These are phyloP conservation scores for Xylariaceae sp. DNA, from an alignment of 2,329 filamentous ascomycete species.

Conservation along the genomic window DNA sequence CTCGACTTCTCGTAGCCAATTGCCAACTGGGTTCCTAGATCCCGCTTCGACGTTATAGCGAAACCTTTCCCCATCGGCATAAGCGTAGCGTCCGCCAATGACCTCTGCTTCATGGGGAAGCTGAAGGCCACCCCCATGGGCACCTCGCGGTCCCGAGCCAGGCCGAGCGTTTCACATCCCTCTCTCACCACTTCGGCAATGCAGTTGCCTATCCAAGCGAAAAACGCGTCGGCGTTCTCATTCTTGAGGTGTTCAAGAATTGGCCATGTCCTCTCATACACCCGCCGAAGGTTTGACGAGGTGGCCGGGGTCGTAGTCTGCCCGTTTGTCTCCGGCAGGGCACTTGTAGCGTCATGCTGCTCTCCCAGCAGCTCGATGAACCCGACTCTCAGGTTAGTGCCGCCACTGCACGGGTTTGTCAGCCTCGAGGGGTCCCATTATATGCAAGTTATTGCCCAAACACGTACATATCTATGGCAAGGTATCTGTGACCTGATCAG, in stretches of 20 bases:
- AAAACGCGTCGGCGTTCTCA: slow-evolving; percentile 67
- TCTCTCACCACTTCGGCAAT: slow-evolving; percentile 65
- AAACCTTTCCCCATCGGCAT: slow-evolving; percentile 65
- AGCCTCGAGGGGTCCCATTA: no score
- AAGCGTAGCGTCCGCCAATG: slow-evolving; percentile 53
- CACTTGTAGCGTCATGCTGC: slow-evolving; percentile 11
- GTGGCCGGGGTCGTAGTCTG: slow-evolving; percentile 5
- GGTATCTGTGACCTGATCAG: slow-evolving; percentile 26
- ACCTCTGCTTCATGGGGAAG: slow-evolving; percentile 61
- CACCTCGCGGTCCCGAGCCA: slow-evolving; percentile 39
- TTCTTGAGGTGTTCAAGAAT: slow-evolving; percentile 67
- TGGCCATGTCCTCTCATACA: slow-evolving; percentile 64
- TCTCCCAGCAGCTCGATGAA: slow-evolving; percentile 53
- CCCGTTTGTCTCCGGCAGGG: slow-evolving; percentile 6
- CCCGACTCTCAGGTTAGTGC: slow-evolving; percentile 61
- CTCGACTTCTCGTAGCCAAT: slow-evolving; percentile 50
- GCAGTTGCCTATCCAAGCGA: slow-evolving; percentile 73
- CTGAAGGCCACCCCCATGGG: slow-evolving; percentile 63
- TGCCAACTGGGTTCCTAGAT: slow-evolving; percentile 52
- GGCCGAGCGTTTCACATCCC: slow-evolving; percentile 36
- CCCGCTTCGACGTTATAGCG: slow-evolving; percentile 50
- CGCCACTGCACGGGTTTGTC: slow-evolving; percentile 40
- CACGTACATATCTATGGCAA: slow-evolving; percentile 59
- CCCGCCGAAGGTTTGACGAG: slow-evolving; percentile 42
- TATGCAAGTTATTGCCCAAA: slow-evolving; percentile 5